A percentile compares a stretch with the other conserved stretches of the same genome.
These are phyloP conservation scores for Colletotrichum echinochloae DNA, from an alignment of 2,329 filamentous ascomycete species.

Conservation along the genomic window DNA sequence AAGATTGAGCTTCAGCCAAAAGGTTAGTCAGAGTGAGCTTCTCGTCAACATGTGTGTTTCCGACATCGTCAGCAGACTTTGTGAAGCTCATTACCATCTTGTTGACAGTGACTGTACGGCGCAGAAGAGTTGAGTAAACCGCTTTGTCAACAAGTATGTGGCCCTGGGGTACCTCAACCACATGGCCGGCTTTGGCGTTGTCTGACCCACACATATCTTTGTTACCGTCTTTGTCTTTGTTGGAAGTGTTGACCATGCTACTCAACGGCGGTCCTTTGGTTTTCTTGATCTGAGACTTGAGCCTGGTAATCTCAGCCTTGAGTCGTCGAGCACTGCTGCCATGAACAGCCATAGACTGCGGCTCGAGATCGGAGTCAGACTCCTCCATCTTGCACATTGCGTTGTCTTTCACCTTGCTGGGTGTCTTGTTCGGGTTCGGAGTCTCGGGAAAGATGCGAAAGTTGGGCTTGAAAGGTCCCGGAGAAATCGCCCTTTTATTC, in stretches of 20 bases:
- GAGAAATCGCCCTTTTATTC: too few species aligned
- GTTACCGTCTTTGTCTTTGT: neutral
- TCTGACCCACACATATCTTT: too few species aligned
- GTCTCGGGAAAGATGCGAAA: neutral
- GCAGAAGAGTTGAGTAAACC: neutral
- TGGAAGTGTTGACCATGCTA: fast-evolving
- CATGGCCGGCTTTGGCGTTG: neutral
- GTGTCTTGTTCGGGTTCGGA: neutral
- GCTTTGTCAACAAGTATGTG: neutral
- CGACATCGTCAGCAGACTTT: neutral
- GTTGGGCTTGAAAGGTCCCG: neutral
- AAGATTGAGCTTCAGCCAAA: neutral
- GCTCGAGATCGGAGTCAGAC: neutral
- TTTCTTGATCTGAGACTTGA: neutral
- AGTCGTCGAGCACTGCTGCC: neutral
- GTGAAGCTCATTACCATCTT: neutral
- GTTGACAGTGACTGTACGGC: neutral
- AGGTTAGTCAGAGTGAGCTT: neutral
- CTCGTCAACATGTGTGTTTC: neutral
- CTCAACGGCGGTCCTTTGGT: neutral
- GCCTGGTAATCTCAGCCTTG: neutral
- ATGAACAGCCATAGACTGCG: neutral
- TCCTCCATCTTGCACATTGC: neutral
- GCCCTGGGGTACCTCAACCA: neutral
- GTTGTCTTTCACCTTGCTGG: neutral